Conservation (phyloP, 306 rosid genomes). For the Pyrus bretschneideri region DNA sequence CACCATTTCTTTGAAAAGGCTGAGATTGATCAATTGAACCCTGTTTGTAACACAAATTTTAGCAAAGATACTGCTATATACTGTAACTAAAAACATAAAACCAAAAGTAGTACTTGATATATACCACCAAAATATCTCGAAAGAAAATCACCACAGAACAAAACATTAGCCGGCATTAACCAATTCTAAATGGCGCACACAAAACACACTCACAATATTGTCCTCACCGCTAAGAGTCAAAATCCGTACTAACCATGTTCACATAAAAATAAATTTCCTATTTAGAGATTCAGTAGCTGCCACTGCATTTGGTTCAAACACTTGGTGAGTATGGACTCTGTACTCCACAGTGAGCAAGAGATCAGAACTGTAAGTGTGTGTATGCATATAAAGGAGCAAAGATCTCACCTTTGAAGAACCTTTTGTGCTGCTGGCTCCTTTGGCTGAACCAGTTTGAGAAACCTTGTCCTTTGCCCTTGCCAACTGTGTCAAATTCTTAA, state of each 20-base stretch:
- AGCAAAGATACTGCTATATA: neutral
- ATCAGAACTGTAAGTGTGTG: neutral
- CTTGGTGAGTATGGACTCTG: neutral
- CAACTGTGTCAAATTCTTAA: constrained; percentile 73
- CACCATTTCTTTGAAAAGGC: constrained; percentile 93
- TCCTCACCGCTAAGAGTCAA: neutral
- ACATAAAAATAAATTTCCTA: neutral
- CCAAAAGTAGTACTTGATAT: neutral
- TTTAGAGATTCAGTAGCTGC: neutral
- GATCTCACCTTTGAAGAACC: constrained; percentile 78
- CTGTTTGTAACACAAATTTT: constrained; percentile 40
- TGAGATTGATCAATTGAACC: constrained; percentile 81
- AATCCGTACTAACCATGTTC: neutral
- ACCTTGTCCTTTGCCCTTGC: constrained; percentile 59
- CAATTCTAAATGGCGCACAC: neutral
- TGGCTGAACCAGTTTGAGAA: constrained; percentile 61
- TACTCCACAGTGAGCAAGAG: neutral
- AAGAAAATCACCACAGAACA: constrained; percentile 1
- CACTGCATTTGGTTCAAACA: neutral
- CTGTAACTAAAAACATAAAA: neutral
- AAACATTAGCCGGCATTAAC: neutral
- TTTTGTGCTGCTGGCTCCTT: constrained; percentile 52
- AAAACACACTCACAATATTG: neutral
- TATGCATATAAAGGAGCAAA: neutral
- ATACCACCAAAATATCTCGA: constrained; percentile 4